A percentile compares a stretch with the other conserved stretches of the same genome.
phyloP scores from a whole-genome alignment of 495 filamentous ascomycete genomes.

The Hapsidospora chrysogenum region DNA sequence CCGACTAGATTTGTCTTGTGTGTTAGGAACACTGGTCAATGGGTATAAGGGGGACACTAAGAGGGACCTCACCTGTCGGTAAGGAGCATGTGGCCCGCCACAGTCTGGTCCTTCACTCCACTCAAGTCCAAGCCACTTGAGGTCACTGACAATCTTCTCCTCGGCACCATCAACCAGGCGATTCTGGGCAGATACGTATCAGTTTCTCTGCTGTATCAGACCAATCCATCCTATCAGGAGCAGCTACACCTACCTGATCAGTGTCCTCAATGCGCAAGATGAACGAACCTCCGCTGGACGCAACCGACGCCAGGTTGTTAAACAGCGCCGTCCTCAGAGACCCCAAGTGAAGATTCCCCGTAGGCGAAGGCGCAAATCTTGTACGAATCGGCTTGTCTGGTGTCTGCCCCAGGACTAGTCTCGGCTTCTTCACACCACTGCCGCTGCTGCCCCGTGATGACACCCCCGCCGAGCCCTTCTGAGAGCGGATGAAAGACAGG shows the following conservation, averaged over 20 bases:
- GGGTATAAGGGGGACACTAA: background rate
- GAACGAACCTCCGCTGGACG: constrained; percentile 72
- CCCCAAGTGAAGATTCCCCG: constrained; percentile 83
- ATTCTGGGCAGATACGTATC: constrained; percentile 7
- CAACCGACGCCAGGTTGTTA: constrained; percentile 68
- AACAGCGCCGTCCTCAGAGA: constrained; percentile 81
- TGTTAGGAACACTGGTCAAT: constrained; percentile 7
- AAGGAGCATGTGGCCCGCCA: constrained; percentile 67
- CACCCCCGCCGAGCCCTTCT: too few relatives aligned
- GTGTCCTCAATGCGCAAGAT: constrained; percentile 88
- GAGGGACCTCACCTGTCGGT: constrained; percentile 48
- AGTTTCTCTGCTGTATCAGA: too few relatives aligned
- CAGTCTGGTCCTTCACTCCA: constrained; percentile 93
- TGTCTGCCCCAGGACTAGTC: constrained; percentile 10
- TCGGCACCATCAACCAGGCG: constrained; percentile 56
- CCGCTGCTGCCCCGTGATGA: too few relatives aligned
- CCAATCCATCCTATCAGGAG: background rate
- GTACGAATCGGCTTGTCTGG: constrained; percentile 62
- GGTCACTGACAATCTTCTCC: constrained; percentile 52
- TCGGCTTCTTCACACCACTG: background rate
- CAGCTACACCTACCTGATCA: constrained; percentile 49
- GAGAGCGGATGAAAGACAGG: too few relatives aligned
- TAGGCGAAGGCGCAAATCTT: constrained; percentile 90
- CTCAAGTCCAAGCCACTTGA: constrained; percentile 74
- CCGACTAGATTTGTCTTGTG: constrained; percentile 40